A percentile compares a stretch with the other conserved stretches of the same genome.
Evolutionary conservation across 2,329 filamentous ascomycete genomes (phyloP).

Genomic region (Trematosphaeria pertusa): DNA sequence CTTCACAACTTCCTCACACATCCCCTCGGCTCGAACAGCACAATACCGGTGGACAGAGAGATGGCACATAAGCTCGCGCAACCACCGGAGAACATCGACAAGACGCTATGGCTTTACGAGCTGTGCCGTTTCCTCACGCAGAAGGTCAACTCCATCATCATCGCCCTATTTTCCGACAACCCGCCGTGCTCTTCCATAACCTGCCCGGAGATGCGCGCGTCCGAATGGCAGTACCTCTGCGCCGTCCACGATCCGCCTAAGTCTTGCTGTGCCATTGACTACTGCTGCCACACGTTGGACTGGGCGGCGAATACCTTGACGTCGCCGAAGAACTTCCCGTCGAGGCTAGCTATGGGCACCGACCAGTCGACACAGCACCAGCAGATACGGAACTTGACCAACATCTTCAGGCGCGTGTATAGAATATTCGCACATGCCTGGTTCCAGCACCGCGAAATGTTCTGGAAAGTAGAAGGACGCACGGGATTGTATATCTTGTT

Average conservation of each 20-base stretch:
- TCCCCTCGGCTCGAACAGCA: constrained; percentile 61
- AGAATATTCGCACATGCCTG: constrained; percentile 98
- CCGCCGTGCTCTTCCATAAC: constrained; percentile 88
- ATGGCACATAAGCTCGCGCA: constrained; percentile 79
- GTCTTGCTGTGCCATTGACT: constrained; percentile 97
- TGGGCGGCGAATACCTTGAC: constrained; percentile 96
- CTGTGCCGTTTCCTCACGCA: constrained; percentile 94
- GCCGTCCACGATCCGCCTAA: constrained; percentile 97
- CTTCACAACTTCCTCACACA: constrained; percentile 84
- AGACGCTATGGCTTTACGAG: constrained; percentile 95
- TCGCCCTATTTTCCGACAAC: constrained; percentile 89
- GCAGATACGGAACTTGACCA: constrained; percentile 84
- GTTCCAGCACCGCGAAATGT: constrained; percentile 95
- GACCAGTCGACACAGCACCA: constrained; percentile 48
- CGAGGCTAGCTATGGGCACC: constrained; percentile 70
- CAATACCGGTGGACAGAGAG: constrained; percentile 74
- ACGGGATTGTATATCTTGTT: constrained; percentile 96
- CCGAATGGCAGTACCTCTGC: constrained; percentile 98
- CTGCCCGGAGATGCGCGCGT: constrained; percentile 97
- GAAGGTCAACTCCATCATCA: constrained; percentile 90
- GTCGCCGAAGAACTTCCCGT: constrained; percentile 93
- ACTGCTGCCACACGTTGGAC: constrained; percentile 97
- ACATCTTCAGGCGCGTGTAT: constrained; percentile 93
- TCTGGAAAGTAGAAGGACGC: constrained; percentile 90
- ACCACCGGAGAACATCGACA: constrained; percentile 81